phyloP scores from a whole-genome alignment of 2,329 filamentous ascomycete genomes.

The Colletotrichum shisoi region DNA sequence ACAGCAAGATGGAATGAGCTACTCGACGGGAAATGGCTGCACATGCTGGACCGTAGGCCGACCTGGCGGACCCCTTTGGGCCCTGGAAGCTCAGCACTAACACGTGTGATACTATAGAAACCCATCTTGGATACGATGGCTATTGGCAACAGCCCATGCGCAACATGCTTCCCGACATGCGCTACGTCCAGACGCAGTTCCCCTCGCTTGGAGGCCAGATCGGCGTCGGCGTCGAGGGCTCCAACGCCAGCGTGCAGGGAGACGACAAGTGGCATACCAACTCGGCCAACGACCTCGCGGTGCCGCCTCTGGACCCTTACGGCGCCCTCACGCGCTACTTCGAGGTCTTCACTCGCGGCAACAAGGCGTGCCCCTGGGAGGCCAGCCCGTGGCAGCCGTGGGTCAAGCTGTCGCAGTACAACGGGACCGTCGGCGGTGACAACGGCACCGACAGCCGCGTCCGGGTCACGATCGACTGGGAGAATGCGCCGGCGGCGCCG shows the following conservation, averaged over 20 bases:
- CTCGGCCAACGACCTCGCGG: conserved; percentile 60
- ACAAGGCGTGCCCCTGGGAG: conserved; percentile 60
- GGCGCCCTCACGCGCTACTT: conserved; percentile 65
- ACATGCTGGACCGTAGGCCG: conserved; percentile 65
- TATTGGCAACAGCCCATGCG: conserved; percentile 77
- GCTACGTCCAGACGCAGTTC: conserved; percentile 66
- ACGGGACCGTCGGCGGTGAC: conserved; percentile 58
- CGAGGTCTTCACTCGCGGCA: conserved; percentile 69
- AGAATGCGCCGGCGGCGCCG: conserved; percentile 62
- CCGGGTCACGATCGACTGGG: conserved; percentile 64
- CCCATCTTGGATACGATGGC: conserved; percentile 62
- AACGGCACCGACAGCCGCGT: conserved; percentile 63
- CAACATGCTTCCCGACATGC: conserved; percentile 68
- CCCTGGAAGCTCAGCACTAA: neutral
- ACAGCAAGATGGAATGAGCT: conserved; percentile 65
- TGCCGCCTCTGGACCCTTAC: conserved; percentile 67
- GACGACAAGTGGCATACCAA: conserved; percentile 59
- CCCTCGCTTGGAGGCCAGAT: conserved; percentile 68
- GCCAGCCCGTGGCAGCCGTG: conserved; percentile 59
- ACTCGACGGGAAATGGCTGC: conserved; percentile 68
- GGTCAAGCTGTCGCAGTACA: conserved; percentile 59
- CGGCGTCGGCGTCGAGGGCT: conserved; percentile 69
- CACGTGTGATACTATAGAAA: conserved; percentile 47
- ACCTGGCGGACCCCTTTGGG: neutral
- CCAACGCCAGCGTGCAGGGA: conserved; percentile 72